phyloP scores from a whole-genome alignment of 2,329 filamentous ascomycete genomes.

The Apiospora koreana region DNA sequence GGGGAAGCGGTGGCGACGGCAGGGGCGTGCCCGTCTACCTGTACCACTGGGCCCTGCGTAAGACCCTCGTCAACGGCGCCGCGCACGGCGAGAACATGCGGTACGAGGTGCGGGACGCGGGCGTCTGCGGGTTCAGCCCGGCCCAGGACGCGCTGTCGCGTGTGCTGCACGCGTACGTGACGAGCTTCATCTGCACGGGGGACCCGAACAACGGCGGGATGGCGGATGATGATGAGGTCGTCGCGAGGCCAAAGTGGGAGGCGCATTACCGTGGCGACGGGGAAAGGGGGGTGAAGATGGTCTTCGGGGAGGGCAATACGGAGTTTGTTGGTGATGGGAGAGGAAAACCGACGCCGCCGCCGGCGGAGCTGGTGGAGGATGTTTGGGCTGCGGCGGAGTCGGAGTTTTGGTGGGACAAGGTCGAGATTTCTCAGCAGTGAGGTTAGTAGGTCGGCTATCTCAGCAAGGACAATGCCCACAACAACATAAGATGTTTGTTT shows the following conservation, averaged over 20 bases:
- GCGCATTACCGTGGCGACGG: background rate
- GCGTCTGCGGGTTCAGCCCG: constrained; percentile 34
- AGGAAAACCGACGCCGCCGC: constrained; percentile 23
- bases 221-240: no score
- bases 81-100: constrained; percentile 49
- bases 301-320: constrained; percentile 47
- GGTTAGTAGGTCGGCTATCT: no score
- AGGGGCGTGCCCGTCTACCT: constrained; percentile 43
- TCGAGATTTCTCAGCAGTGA: constrained; percentile 37
- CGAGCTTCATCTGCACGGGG: constrained; percentile 48
- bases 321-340: constrained; percentile 47
- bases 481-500: no score
- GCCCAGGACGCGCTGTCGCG: constrained; percentile 44
- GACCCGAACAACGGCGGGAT: no score
- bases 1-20: constrained; percentile 18
- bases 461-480: no score
- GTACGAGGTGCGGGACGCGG: constrained; percentile 45
- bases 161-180: constrained; percentile 47
- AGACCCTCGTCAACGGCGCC: constrained; percentile 43
- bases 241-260: constrained; percentile 19
- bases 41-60: constrained; percentile 55
- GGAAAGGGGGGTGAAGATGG: constrained; percentile 33
- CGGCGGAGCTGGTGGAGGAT: constrained; percentile 41
- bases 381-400: constrained; percentile 43
- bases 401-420: constrained; percentile 49